Evolutionary conservation across 352 stramenopile species (phyloP).

Genomic region (Globisporangium megalacanthum): DNA sequence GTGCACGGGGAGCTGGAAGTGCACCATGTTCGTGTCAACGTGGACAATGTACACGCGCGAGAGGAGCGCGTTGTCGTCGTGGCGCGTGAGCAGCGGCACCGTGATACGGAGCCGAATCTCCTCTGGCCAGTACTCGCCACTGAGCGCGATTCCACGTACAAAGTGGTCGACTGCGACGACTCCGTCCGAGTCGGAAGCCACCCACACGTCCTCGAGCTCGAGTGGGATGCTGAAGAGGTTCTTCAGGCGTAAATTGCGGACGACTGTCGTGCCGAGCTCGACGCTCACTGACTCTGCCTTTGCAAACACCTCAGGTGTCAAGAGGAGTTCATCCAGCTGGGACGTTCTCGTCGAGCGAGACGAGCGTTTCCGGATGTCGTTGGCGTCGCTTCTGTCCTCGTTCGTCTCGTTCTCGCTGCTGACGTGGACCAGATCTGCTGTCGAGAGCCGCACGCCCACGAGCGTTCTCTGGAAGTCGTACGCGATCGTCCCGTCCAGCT

Average conservation of each 20-base stretch:
- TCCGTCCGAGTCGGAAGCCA: conserved; percentile 5
- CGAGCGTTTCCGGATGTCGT: not conserved
- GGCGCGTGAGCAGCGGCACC: conserved; percentile 1
- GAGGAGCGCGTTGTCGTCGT: not conserved
- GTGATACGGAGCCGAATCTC: conserved; percentile 24
- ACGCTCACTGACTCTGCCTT: conserved; percentile 12
- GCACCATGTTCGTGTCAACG: conserved; percentile 39
- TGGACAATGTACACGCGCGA: conserved; percentile 21
- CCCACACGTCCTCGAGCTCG: conserved; percentile 39
- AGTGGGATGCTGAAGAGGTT: conserved; percentile 40
- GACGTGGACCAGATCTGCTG: not conserved
- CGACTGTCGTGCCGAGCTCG: conserved; percentile 1
- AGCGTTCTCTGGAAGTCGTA: conserved; percentile 27
- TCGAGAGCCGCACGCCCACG: conserved; percentile 11
- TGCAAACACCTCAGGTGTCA: not conserved
- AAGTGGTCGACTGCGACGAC: conserved; percentile 31
- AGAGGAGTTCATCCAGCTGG: not conserved
- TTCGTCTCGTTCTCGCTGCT: not conserved
- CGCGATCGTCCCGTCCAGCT: conserved; percentile 20
- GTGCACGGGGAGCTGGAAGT: conserved; percentile 24
- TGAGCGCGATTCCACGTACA: conserved; percentile 13
- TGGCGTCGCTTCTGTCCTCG: conserved; percentile 1
- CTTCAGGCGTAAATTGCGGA: conserved; percentile 5
- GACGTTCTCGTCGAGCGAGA: not conserved
- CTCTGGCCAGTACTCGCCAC: conserved; percentile 24